phyloP scores from a whole-genome alignment of 1,284 basidiomycete genomes.

The Ustilago loliicola region DNA sequence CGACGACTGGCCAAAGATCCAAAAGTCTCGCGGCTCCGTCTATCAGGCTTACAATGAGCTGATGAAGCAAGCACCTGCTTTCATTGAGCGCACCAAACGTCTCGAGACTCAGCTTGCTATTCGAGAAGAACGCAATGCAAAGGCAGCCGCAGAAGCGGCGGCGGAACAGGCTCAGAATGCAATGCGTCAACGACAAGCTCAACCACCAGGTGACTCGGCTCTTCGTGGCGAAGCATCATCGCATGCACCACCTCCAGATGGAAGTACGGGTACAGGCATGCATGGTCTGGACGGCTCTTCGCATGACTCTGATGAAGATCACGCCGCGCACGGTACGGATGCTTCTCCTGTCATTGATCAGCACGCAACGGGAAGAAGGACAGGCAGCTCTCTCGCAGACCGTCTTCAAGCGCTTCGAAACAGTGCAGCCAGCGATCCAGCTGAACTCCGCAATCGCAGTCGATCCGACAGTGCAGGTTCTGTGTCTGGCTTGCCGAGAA shows the following conservation, averaged over 20 bases:
- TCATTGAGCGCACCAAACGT: conserved; percentile 61
- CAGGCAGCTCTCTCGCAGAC: conserved; percentile 42
- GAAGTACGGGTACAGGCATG: not conserved
- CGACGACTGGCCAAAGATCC: conserved; percentile 62
- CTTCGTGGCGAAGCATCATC: conserved; percentile 16
- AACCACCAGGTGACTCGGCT: conserved; percentile 39
- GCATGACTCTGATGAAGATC: conserved; percentile 36
- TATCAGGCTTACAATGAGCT: conserved; percentile 66
- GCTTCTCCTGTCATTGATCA: conserved; percentile 45
- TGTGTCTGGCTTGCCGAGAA: conserved; percentile 13
- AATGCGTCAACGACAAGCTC: conserved; percentile 18
- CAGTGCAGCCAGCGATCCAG: conserved; percentile 40
- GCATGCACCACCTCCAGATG: not conserved
- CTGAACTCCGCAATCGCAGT: conserved; percentile 34
- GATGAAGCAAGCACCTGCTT: conserved; percentile 64
- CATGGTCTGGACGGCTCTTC: conserved; percentile 7
- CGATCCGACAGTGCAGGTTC: conserved; percentile 28
- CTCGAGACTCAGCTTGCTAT: conserved; percentile 61
- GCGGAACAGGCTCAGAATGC: conserved; percentile 37
- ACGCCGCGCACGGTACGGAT: conserved; percentile 42
- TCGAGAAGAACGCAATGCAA: conserved; percentile 59
- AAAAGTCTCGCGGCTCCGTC: conserved; percentile 53
- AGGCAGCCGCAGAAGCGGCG: conserved; percentile 30
- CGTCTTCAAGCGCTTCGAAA: conserved; percentile 49
- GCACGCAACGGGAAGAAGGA: conserved; percentile 34